Evolutionary conservation across 495 filamentous ascomycete species (phyloP).

Genomic region (Penicillium antarcticum): DNA sequence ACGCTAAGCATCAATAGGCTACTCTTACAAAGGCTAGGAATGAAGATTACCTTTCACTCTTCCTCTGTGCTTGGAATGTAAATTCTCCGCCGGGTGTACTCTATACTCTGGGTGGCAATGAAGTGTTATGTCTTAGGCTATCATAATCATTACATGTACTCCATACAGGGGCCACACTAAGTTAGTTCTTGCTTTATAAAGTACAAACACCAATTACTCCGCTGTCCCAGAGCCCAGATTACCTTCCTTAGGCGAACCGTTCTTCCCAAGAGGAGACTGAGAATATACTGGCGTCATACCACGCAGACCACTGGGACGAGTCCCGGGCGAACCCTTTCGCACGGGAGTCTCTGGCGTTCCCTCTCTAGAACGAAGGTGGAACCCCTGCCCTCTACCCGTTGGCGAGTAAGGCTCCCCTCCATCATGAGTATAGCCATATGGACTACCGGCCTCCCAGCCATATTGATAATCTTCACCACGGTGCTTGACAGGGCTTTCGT

Average conservation of each 20-base stretch:
- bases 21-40: too few relatives aligned
- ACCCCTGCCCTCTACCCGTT: conserved; percentile 23
- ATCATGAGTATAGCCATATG: conserved; percentile 20
- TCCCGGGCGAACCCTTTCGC: conserved; percentile 18
- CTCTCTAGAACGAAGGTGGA: conserved; percentile 37
- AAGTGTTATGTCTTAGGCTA: background rate
- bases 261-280: conserved; percentile 30
- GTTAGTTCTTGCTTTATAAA: background rate
- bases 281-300: conserved; percentile 25
- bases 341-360: conserved; percentile 38
- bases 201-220: conserved; percentile 1
- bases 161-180: background rate
- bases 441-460: conserved; percentile 25
- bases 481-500: conserved; percentile 65
- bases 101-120: too few relatives aligned
- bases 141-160: conserved; percentile 15
- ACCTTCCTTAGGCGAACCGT: conserved; percentile 10
- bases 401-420: conserved; percentile 30
- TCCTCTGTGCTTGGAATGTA: too few relatives aligned
- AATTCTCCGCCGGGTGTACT: too few relatives aligned
- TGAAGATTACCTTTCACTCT: too few relatives aligned
- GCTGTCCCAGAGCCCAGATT: conserved; percentile 10
- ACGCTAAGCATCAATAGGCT: too few relatives aligned
- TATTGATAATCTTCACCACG: conserved; percentile 62
- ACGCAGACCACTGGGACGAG: conserved; percentile 20